Evolutionary conservation across 768 basidiomycete species (phyloP).

Genomic region (Lactarius sp.): DNA sequence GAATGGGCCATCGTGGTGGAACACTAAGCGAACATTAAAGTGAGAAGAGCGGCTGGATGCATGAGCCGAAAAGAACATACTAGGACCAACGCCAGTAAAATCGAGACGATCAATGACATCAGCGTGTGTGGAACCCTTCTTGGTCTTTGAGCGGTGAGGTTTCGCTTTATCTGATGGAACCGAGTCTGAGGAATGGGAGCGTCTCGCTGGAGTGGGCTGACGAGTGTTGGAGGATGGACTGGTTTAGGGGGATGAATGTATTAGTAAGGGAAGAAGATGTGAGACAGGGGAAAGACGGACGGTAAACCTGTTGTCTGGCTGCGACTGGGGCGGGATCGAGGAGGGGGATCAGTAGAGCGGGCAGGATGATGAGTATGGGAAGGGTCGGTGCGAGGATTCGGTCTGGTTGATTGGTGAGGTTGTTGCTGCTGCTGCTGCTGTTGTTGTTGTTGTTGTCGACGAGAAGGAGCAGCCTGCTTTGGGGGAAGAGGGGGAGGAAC

Average conservation of each 20-base stretch:
- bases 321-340: conserved; percentile 48
- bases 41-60: conserved; percentile 24
- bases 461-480: conserved; percentile 29
- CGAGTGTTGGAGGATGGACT: conserved; percentile 12
- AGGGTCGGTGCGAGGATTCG: conserved; percentile 44
- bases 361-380: conserved; percentile 66
- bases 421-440: conserved; percentile 18
- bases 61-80: conserved; percentile 40
- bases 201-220: conserved; percentile 33
- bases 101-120: conserved; percentile 90
- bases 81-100: conserved; percentile 77
- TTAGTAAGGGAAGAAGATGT: conserved; percentile 12
- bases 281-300: conserved; percentile 36
- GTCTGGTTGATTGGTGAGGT: conserved; percentile 4
- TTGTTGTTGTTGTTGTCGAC: conserved; percentile 22
- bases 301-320: conserved; percentile 47
- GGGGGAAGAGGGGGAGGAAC: conserved; percentile 35
- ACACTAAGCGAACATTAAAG: conserved; percentile 46
- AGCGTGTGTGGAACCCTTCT: conserved; percentile 77
- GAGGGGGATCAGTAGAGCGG: conserved; percentile 39
- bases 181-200: conserved; percentile 50
- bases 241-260: conserved; percentile 5
- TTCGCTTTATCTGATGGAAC: conserved; percentile 44
- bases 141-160: conserved; percentile 44
- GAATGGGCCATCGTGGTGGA: conserved; percentile 90